Base-by-base conservation (phyloP, 768 basidiomycete genomes). In the Rhodocollybia butyracea region DNA sequence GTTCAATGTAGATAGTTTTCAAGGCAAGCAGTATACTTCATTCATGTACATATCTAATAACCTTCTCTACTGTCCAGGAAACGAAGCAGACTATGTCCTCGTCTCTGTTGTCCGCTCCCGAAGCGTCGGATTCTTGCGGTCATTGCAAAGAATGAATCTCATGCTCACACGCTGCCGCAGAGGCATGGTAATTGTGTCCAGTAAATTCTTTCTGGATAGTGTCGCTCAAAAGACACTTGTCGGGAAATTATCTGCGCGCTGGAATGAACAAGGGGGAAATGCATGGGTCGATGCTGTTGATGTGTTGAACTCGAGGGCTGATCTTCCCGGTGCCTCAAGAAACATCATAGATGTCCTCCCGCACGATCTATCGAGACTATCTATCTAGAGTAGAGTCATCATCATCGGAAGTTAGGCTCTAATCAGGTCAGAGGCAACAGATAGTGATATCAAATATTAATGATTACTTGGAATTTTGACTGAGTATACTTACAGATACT, bases 1-100 rank as follows among this genome's bases (percentile, higher is more conserved):
- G 52, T 91, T 88, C 71, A 89, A 87, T 65, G 83, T 91, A 26
- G 89, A 91, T 61, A 81, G 85, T 1, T 91, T 90, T 61, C 89
- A 91, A 77, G 88, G 88, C 82, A 60, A 43, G 41, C 21, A 10
- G 22, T 43, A 8, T 24, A 17, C 7, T 8, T 19, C 41, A 8
- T n/a, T 43, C 7, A 19, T 19, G 10, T n/a, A 19, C 17, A 24
- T 17, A n/a, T 19, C 41, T 43, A 7, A 24, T 19, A 43, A 10
- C 10, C 21, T 24, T 8, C 26, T 58, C 36, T 13, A 57, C 12
- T 17, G 15, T 41, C n/a, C 22, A 89, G 89, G 88, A 0, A 89
- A 91, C 68, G 89, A 91, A 62, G 86, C 78, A 13, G 81, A 88
- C 57, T 81, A 80, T 29, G 85, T 91, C 43, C 76, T 91, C 56